Base-by-base conservation (phyloP, 1,284 basidiomycete genomes). In the Tremellales sp. region DNA sequence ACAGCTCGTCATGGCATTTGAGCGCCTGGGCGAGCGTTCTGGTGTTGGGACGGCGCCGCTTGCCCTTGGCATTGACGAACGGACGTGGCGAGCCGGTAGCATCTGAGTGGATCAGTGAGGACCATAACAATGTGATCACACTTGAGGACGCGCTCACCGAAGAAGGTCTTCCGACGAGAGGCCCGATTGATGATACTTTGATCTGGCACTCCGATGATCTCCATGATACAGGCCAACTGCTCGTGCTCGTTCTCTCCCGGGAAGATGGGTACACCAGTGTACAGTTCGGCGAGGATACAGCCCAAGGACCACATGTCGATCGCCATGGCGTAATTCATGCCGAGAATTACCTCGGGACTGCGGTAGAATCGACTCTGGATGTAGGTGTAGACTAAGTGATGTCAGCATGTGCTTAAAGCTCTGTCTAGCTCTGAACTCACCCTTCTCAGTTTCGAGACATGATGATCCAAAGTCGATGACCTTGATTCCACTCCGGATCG, bases 241-340 rank as follows among this genome's bases (percentile, higher is more conserved):
- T 98, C 94, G 75, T 97, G 92, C 74, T 99, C 96, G 68, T 96
- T 96, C 75, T 97, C 94, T n/a, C 94, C 94, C 0, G 94, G 94
- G 76, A 98, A 98, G 64, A 98, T 93, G 0, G 96, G 96, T 72
- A 92, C 97, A 1, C 96, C 96, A n/a, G 96, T 98, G 75, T 89
- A 96, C 39, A 99, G 78, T 75, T 99, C 96, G 19, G 93, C 94
- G 45, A 98, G 78, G 59, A 98, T 99, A 65, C 96, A 98, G 21
- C 62, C 96, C 57, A 99, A 76, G 78, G 89, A 93, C 96, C 96
- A 99, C 84, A 98, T 86, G 72, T 99, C 96, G 53, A 99, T 85
- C 0, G 90, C 82, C 47, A 92, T 86, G 23, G 86, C 91, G 74
- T 99, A 98, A 22, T 92, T 86, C 75, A 97, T 85, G 15, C 93